phyloP scores from a whole-genome alignment of 2,329 filamentous ascomycete species.

The Aspergillus floridensis region DNA sequence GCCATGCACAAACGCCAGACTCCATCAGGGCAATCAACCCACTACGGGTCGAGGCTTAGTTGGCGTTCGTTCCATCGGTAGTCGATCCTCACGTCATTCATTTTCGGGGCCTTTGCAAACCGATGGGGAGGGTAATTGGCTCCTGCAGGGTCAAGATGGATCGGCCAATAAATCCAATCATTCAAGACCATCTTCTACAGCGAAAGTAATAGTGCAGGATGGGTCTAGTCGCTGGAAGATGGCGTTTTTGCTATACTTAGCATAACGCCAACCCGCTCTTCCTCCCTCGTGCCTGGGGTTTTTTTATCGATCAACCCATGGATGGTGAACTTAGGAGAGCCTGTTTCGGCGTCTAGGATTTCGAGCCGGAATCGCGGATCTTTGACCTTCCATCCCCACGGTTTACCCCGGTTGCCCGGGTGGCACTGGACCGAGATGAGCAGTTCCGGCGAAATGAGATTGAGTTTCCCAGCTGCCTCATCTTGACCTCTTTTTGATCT shows the following conservation, averaged over 20 bases:
- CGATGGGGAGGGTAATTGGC: neutral
- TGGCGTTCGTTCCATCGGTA: neutral
- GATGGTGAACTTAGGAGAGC: neutral
- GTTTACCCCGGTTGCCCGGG: neutral
- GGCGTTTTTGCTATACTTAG: no score
- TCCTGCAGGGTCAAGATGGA: neutral
- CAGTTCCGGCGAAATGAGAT: neutral
- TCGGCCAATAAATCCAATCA: neutral
- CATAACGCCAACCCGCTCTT: neutral
- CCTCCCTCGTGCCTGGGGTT: neutral
- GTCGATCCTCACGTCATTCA: slow-evolving; percentile 11
- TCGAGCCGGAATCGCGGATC: neutral
- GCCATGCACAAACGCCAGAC: neutral
- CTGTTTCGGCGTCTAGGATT: neutral
- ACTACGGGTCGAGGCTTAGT: slow-evolving; percentile 6
- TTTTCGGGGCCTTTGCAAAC: neutral
- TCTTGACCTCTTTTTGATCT: neutral
- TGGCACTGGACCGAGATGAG: neutral
- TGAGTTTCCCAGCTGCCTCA: neutral
- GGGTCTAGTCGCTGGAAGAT: neutral
- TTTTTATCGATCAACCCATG: neutral
- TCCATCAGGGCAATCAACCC: neutral
- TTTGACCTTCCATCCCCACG: neutral
- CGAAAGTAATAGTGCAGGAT: neutral
- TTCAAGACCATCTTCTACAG: neutral